A percentile compares a stretch with the other conserved stretches of the same genome.
phyloP scores from a whole-genome alignment of 2,329 filamentous ascomycete genomes.

The Endocalyx cinctus region DNA sequence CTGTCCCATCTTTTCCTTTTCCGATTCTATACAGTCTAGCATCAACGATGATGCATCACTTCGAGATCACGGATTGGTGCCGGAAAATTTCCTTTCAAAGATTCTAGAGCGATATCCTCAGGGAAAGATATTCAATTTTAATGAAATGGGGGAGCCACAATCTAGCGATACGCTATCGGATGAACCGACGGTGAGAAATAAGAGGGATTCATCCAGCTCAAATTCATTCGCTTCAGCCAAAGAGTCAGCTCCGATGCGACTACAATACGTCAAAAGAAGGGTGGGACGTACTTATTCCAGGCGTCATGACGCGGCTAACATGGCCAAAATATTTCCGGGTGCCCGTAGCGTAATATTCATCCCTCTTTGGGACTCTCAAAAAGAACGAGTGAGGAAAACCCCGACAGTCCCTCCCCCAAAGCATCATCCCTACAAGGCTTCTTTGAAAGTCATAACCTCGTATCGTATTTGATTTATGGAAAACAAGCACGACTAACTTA shows the following conservation, averaged over 20 bases:
- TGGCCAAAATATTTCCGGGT: conserved; percentile 34
- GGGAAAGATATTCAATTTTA: conserved; percentile 43
- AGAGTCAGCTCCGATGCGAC: too few species aligned
- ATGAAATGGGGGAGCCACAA: conserved; percentile 31
- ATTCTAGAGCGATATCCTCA: conserved; percentile 40
- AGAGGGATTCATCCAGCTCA: too few species aligned
- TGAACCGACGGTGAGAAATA: conserved; percentile 9
- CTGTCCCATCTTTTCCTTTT: conserved; percentile 35
- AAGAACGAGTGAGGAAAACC: too few species aligned
- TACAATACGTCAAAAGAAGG: too few species aligned
- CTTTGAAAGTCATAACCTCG: too few species aligned
- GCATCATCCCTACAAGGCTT: too few species aligned
- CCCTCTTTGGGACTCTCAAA: conserved; percentile 42
- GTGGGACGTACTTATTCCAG: too few species aligned
- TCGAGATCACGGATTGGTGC: conserved; percentile 20
- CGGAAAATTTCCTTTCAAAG: conserved; percentile 34
- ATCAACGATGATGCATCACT: conserved; percentile 22
- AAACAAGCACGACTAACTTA: too few species aligned
- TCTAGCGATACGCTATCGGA: conserved; percentile 25
- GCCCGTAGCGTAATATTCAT: conserved; percentile 43
- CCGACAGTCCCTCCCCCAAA: too few species aligned
- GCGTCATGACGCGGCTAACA: conserved; percentile 21
- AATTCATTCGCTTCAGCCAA: too few species aligned
- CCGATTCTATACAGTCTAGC: conserved; percentile 28
- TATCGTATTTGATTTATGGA: too few species aligned